Conservation (phyloP, 371 early-diverging fungal genomes). For the Mucor lusitanicus region DNA sequence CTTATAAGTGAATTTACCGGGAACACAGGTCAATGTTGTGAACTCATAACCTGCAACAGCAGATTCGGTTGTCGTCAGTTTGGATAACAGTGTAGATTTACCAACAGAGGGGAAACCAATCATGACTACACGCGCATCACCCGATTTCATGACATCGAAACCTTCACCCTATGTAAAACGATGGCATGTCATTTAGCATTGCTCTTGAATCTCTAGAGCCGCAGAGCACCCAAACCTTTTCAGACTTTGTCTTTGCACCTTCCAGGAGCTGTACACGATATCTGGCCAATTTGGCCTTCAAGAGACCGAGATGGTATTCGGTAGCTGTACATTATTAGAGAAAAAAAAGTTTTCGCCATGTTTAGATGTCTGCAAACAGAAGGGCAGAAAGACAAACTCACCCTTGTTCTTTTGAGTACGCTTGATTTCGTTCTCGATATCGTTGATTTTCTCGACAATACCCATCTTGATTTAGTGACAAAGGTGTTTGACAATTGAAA, state of each 20-base stretch:
- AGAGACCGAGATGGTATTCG: slow-evolving; percentile 95
- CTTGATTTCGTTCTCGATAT: slow-evolving; percentile 82
- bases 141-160: slow-evolving; percentile 98
- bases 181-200: background rate
- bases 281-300: slow-evolving; percentile 97
- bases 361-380: background rate
- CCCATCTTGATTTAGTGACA: slow-evolving; percentile 63
- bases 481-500: background rate
- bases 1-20: slow-evolving; percentile 97
- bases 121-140: slow-evolving; percentile 98
- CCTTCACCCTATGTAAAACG: slow-evolving; percentile 78
- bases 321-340: slow-evolving; percentile 63
- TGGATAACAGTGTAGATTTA: slow-evolving; percentile 96
- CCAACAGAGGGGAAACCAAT: slow-evolving; percentile 99
- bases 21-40: slow-evolving; percentile 98
- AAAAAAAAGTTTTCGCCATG: slow-evolving; percentile 2
- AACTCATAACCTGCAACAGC: slow-evolving; percentile 97
- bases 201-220: background rate
- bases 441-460: slow-evolving; percentile 92
- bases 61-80: slow-evolving; percentile 94
- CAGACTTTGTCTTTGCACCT: slow-evolving; percentile 77
- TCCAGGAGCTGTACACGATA: slow-evolving; percentile 94
- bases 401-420: slow-evolving; percentile 93
- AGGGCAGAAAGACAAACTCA: background rate
- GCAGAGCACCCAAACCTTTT: slow-evolving; percentile 63